A percentile compares a stretch with the other conserved stretches of the same genome.
phyloP scores from a whole-genome alignment of 345 rosid genomes.

The Diplotaxis tenuifolia region DNA sequence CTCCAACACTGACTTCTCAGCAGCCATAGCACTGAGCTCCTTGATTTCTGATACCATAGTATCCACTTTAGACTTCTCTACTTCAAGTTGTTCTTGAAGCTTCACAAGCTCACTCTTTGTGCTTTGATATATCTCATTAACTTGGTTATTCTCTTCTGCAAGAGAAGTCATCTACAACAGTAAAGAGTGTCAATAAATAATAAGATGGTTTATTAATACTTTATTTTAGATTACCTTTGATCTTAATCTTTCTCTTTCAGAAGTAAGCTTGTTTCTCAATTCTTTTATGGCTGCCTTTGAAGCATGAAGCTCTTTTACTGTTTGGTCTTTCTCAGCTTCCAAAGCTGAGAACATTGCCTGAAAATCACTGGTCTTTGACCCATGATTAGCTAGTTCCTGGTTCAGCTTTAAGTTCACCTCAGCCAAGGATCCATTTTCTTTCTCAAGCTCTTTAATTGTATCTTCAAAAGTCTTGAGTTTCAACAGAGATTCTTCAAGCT shows the following conservation, averaged over 20 bases:
- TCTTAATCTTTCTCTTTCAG: slow-evolving; percentile 58
- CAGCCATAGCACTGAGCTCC: slow-evolving; percentile 47
- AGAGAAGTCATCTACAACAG: slow-evolving; percentile 61
- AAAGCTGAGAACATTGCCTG: slow-evolving; percentile 49
- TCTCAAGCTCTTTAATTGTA: slow-evolving; percentile 60
- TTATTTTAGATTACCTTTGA: slow-evolving; percentile 53
- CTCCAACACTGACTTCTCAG: slow-evolving; percentile 51
- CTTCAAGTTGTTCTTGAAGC: slow-evolving; percentile 61
- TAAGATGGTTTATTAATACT: background rate
- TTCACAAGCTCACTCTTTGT: slow-evolving; percentile 63
- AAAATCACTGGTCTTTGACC: slow-evolving; percentile 50
- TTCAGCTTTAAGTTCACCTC: slow-evolving; percentile 70
- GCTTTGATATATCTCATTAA: slow-evolving; percentile 57
- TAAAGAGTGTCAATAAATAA: background rate
- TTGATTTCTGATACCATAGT: slow-evolving; percentile 46
- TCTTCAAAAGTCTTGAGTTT: slow-evolving; percentile 54
- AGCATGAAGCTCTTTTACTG: slow-evolving; percentile 55
- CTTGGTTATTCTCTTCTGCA: slow-evolving; percentile 67
- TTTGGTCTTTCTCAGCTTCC: slow-evolving; percentile 57
- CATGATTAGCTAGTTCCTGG: slow-evolving; percentile 61
- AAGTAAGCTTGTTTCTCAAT: slow-evolving; percentile 34
- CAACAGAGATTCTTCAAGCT: slow-evolving; percentile 56
- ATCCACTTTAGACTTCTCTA: slow-evolving; percentile 47
- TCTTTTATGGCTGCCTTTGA: slow-evolving; percentile 58
- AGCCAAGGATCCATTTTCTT: slow-evolving; percentile 68